These are phyloP conservation scores for Tetrapisispora phaffii DNA, from an alignment of 805 yeast species.

Conservation along the genomic window DNA sequence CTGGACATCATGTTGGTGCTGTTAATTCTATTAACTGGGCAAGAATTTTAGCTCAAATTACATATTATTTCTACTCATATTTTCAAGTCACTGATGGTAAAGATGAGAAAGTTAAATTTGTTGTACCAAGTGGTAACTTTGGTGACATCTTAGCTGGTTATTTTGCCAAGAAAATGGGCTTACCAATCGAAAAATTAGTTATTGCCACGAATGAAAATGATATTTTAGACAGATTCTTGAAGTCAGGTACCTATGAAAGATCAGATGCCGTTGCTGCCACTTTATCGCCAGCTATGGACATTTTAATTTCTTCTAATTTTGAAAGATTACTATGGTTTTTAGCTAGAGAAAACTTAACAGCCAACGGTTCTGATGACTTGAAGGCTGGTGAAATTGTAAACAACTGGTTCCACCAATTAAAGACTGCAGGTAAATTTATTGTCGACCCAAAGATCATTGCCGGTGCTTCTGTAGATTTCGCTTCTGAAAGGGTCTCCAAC, in stretches of 20 bases:
- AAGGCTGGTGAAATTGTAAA: constrained; percentile 68
- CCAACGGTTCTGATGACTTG: constrained; percentile 39
- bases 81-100: constrained; percentile 47
- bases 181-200: constrained; percentile 76
- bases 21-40: constrained; percentile 99
- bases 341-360: constrained; percentile 56
- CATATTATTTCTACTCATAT: constrained; percentile 89
- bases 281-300: constrained; percentile 97
- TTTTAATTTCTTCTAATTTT: constrained; percentile 86
- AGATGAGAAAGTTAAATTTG: constrained; percentile 55
- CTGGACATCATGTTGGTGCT: constrained; percentile 89
- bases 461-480: constrained; percentile 61
- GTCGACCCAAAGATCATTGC: constrained; percentile 57
- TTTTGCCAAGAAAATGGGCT: constrained; percentile 90
- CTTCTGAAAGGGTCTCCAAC: constrained; percentile 71
- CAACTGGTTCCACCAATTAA: constrained; percentile 71
- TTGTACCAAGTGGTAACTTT: constrained; percentile 96
- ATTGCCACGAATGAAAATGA: constrained; percentile 96
- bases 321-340: constrained; percentile 95
- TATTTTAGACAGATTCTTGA: constrained; percentile 85
- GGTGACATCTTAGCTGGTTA: constrained; percentile 97
- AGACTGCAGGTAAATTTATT: constrained; percentile 61
- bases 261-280: constrained; percentile 71
- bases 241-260: constrained; percentile 78
- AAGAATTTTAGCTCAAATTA: constrained; percentile 92